phyloP scores from a whole-genome alignment of 306 rosid species.

The Malus asiatica region DNA sequence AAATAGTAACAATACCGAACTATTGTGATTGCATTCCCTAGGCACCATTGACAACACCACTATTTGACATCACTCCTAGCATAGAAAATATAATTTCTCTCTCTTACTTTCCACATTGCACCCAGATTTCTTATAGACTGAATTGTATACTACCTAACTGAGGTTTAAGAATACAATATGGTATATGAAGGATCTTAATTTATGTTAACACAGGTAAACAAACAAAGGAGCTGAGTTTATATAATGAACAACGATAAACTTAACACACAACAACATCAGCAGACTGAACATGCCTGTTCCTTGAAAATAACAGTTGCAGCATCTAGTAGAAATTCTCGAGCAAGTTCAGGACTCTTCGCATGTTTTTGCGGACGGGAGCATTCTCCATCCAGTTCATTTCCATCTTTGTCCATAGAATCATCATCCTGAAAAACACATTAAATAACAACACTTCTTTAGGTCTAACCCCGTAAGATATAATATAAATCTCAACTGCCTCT shows the following conservation, averaged over 20 bases:
- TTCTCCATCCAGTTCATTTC: conserved; percentile 92
- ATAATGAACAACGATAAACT: not conserved
- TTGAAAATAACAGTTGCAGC: conserved; percentile 98
- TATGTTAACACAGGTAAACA: not conserved
- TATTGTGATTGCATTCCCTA: not conserved
- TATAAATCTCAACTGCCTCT: not conserved
- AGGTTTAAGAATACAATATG: not conserved
- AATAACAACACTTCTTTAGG: conserved; percentile 16
- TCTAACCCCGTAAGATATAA: conserved; percentile 1
- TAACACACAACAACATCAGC: conserved; percentile 1
- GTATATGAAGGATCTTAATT: not conserved
- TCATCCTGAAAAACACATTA: conserved; percentile 57
- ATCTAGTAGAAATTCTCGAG: conserved; percentile 92
- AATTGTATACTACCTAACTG: not conserved
- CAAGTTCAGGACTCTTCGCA: conserved; percentile 99
- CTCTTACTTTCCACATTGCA: not conserved
- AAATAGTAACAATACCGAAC: not conserved
- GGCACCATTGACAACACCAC: not conserved
- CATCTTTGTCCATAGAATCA: conserved; percentile 88
- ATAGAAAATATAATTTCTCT: not conserved
- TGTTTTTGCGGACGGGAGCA: conserved; percentile 99
- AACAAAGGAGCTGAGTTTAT: not conserved
- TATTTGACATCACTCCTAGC: not conserved
- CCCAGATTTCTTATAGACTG: not conserved
- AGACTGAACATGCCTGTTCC: conserved; percentile 68